Base-by-base conservation (phyloP, 1,139 yeast species). In the Fermentozyma sake region DNA sequence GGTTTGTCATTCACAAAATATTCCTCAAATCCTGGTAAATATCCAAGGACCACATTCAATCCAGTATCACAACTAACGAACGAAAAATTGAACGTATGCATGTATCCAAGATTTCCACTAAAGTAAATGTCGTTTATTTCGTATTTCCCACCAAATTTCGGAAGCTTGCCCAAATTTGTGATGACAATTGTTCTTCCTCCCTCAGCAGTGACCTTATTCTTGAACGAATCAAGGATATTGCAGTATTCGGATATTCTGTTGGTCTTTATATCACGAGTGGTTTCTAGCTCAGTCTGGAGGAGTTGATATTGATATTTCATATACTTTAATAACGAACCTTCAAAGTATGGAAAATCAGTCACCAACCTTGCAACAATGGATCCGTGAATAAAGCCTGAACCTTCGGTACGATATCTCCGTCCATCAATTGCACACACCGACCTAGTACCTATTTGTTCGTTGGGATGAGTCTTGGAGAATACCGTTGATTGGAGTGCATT, bases 141-240 rank as follows among this genome's bases (percentile, higher is more conserved):
- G 22, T 18, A 28, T 10, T 14, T 14, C 3, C 16, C 17, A 9
- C 16, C n/a, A n/a, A n/a, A n/a, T n/a, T 23, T n/a, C 3, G 16
- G 14, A 11, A 46, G 37, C 16, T 23, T 28, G 3, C 57, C 57
- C 22, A 52, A 33, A 29, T 52, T 52, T 4, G 56, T 50, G 7
- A 50, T 28, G 14, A 46, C 39, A 14, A 50, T 23, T 3, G 57
- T 42, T 22, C 30, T 35, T 21, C 49, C 35, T 7, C 36, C 41
- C 9, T 27, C 28, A 14, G 27, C 15, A 7, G 22, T 20, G 10
- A 33, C 33, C 15, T 34, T 21, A 7, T 38, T 41, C 7, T 29
- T 28, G 22, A 42, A 38, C 14, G 24, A 28, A 3, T 38, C 30
- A 38, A 45, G 39, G 17, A 37, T 23, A 19, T 50, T 40, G 12